phyloP scores from a whole-genome alignment of 305 asterid species.

The Rubia balearica region DNA sequence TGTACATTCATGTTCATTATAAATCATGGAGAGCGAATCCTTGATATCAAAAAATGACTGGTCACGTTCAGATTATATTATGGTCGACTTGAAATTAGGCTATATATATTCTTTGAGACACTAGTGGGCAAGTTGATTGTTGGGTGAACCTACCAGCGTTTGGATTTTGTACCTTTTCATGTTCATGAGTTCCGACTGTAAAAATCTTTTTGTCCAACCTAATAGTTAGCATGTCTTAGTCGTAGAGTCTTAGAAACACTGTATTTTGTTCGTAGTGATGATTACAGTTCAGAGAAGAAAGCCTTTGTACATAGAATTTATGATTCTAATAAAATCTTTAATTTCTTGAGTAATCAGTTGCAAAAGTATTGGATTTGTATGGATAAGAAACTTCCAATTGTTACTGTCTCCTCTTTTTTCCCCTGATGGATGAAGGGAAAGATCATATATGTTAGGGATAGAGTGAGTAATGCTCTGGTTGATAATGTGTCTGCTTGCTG shows the following conservation, averaged over 20 bases:
- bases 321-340: conserved; percentile 52
- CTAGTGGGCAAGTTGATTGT: conserved; percentile 42
- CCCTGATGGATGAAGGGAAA: conserved; percentile 1
- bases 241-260: conserved; percentile 44
- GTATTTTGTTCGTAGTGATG: conserved; percentile 54
- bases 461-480: conserved; percentile 1
- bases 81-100: conserved; percentile 35
- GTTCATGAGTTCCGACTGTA: conserved; percentile 58
- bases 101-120: conserved; percentile 51
- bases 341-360: conserved; percentile 9
- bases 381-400: neutral
- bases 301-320: conserved; percentile 71
- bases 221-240: conserved; percentile 44
- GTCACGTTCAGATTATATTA: conserved; percentile 39
- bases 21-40: conserved; percentile 32
- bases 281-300: conserved; percentile 51
- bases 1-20: conserved; percentile 57
- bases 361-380: conserved; percentile 7
- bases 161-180: conserved; percentile 36
- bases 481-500: conserved; percentile 8
- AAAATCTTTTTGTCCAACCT: conserved; percentile 61
- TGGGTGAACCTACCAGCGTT: conserved; percentile 33
- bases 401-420: conserved; percentile 1
- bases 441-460: neutral
- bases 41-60: conserved; percentile 33